phyloP scores from a whole-genome alignment of 2,329 filamentous ascomycete genomes.

The Thielaviopsis musarum region DNA sequence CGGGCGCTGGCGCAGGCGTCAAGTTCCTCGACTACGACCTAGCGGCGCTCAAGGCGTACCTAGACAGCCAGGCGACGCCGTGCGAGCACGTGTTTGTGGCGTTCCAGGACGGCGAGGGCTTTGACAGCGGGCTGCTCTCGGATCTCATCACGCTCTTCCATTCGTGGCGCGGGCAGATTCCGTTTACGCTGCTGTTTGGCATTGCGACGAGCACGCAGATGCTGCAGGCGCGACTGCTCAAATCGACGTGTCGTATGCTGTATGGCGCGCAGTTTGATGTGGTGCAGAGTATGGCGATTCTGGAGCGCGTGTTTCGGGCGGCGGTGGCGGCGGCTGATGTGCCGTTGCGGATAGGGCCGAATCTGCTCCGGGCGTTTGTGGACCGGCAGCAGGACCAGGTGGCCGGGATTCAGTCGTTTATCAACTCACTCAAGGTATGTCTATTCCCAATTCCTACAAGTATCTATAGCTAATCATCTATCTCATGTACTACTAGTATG shows the following conservation, averaged over 20 bases:
- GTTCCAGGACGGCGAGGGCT: constrained; percentile 69
- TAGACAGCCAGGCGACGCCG: constrained; percentile 24
- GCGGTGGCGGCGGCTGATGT: constrained; percentile 42
- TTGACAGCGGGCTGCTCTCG: constrained; percentile 54
- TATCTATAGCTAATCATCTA: background rate
- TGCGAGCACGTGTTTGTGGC: constrained; percentile 50
- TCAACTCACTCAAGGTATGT: constrained; percentile 48
- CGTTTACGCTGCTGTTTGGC: constrained; percentile 61
- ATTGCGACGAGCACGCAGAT: constrained; percentile 69
- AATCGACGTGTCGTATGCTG: constrained; percentile 48
- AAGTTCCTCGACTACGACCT: constrained; percentile 66
- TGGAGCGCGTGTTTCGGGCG: constrained; percentile 54
- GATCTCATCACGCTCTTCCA: constrained; percentile 51
- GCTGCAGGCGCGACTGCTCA: constrained; percentile 57
- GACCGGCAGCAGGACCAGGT: constrained; percentile 63
- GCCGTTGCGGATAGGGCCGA: constrained; percentile 45
- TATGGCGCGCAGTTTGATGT: constrained; percentile 62
- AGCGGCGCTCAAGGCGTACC: constrained; percentile 48
- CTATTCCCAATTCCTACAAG: background rate
- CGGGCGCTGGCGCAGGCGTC: background rate
- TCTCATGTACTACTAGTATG: constrained; percentile 36
- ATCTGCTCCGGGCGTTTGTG: constrained; percentile 44
- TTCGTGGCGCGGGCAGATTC: constrained; percentile 57
- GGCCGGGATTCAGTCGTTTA: constrained; percentile 56
- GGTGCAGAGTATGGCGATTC: constrained; percentile 51